Evolutionary conservation across 805 yeast species (phyloP).

Genomic region (Yarrowia hollandica): DNA sequence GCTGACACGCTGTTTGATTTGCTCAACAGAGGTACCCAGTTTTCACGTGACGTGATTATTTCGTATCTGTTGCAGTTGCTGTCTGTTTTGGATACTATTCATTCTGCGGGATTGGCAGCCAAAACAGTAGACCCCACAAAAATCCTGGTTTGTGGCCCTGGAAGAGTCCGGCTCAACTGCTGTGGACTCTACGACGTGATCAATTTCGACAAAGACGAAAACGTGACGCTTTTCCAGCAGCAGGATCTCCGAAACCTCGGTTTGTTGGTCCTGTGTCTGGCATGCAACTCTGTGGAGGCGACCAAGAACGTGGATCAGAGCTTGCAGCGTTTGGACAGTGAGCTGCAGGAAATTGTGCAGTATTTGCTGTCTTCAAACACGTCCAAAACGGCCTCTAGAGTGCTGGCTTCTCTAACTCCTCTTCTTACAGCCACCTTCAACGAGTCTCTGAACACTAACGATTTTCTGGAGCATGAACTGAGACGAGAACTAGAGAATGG

Average conservation of each 20-base stretch:
- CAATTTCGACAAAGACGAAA: slow-evolving; percentile 39
- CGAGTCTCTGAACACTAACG: slow-evolving; percentile 33
- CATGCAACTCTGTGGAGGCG: slow-evolving; percentile 38
- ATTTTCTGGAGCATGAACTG: slow-evolving; percentile 45
- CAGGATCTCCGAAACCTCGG: slow-evolving; percentile 65
- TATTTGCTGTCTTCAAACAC: slow-evolving; percentile 29
- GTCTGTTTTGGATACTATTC: slow-evolving; percentile 66
- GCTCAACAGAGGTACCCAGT: slow-evolving; percentile 54
- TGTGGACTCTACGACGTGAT: slow-evolving; percentile 73
- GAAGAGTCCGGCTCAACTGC: slow-evolving; percentile 68
- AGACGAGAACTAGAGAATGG: slow-evolving; percentile 83
- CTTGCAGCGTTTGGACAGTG: slow-evolving; percentile 23
- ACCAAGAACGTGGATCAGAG: slow-evolving; percentile 29
- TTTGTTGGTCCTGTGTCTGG: slow-evolving; percentile 55
- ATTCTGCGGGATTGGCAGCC: slow-evolving; percentile 62
- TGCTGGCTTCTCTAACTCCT: slow-evolving; percentile 31
- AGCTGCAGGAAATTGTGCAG: slow-evolving; percentile 35
- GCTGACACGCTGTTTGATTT: slow-evolving; percentile 68
- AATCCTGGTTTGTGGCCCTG: slow-evolving; percentile 69
- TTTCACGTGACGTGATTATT: slow-evolving; percentile 58
- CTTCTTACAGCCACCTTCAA: slow-evolving; percentile 3
- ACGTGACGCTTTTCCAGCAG: slow-evolving; percentile 45
- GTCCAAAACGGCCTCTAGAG: slow-evolving; percentile 27
- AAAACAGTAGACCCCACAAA: slow-evolving; percentile 65
- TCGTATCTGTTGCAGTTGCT: slow-evolving; percentile 70